Conservation (phyloP, 2,329 filamentous ascomycete species). For the Fusarium tricinctum region DNA sequence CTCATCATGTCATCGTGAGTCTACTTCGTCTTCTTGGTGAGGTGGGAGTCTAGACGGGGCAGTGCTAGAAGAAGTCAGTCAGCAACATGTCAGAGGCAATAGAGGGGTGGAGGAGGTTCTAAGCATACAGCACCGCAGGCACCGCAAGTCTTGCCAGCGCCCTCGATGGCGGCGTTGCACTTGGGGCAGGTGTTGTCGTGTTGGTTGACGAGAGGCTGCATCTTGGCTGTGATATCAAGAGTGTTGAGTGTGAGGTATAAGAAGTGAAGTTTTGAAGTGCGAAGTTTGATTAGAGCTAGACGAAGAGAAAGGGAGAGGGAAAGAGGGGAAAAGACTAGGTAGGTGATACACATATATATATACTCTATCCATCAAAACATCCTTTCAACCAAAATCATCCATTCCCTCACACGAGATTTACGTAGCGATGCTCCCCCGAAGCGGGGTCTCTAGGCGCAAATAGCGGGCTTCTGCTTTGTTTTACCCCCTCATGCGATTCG, state of each 20-base stretch:
- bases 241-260: background rate
- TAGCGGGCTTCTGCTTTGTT: constrained; percentile 43
- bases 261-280: constrained; percentile 1
- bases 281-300: background rate
- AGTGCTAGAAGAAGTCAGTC: constrained; percentile 37
- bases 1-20: constrained; percentile 32
- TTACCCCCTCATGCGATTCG: constrained; percentile 44
- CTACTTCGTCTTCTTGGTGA: background rate
- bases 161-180: constrained; percentile 64
- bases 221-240: constrained; percentile 30
- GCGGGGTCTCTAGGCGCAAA: constrained; percentile 39
- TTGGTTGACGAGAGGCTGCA: constrained; percentile 56
- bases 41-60: constrained; percentile 44
- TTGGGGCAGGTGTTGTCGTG: constrained; percentile 66
- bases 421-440: constrained; percentile 25
- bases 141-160: constrained; percentile 66
- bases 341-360: background rate
- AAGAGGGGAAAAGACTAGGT: background rate
- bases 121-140: constrained; percentile 70
- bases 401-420: constrained; percentile 34
- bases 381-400: constrained; percentile 20
- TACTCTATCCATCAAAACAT: constrained; percentile 17
- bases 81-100: constrained; percentile 13
- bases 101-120: background rate
- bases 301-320: background rate